Base-by-base conservation (phyloP, 169 alveolate species). In the Plasmodium adleri region DNA sequence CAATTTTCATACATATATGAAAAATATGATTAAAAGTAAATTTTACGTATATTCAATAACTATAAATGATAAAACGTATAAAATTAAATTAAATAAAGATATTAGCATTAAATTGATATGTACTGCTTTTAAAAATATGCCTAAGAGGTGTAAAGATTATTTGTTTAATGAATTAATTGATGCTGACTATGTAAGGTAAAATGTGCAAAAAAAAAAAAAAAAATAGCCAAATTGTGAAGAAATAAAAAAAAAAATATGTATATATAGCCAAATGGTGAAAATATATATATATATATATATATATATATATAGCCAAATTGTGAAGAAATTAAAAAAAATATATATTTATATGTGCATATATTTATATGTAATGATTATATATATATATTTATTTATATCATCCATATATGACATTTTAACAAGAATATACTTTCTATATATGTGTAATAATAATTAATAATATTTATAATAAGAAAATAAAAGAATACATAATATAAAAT, bases 61-160 rank as follows among this genome's bases (percentile, higher is more conserved):
- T 28, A 80, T 80, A 54, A 80, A 80, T 67, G 73, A 63, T 45
- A 70, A 80, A 28, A 56, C 54, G 3, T 80, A 56, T 60, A 80
- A 80, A 72, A 70, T 80, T n/a, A 80, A 80, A 60, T 72, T 80
- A 28, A 80, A 68, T 62, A 80, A 80, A 50, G 83, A 68, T 56
- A 66, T 80, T n/a, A 68, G 85, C 22, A 68, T 63, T 8, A 56
- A 63, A 10, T 32, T 80, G 17, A 80, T 80, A 7, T 80, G 90
- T 22, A 68, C 90, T 4, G 90, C 90, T 62, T 80, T 80, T 72
- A 70, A 72, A 43, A 60, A 12, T 26, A 80, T 80, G 83, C 90
- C 90, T 5, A 22, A 60, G 12, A 24, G 60, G n/a, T 80, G 90
- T 22, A 26, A 20, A 12, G 66, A 80, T 10, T 80, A 80, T 49